Evolutionary conservation across 495 filamentous ascomycete genomes (phyloP).

Genomic region (Penicillium cataractarum): DNA sequence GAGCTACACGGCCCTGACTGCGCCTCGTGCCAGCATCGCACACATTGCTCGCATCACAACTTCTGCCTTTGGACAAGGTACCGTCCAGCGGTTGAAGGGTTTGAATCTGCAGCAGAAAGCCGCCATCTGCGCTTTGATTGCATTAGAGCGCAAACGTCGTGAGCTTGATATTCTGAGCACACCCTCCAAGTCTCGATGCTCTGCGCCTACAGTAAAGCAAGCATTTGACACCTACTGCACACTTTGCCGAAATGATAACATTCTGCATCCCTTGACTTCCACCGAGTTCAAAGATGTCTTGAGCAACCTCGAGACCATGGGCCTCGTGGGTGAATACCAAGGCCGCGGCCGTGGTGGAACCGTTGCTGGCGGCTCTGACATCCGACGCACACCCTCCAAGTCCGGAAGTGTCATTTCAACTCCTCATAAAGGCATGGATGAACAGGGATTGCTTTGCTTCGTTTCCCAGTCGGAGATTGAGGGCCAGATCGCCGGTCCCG

Average conservation of each 20-base stretch:
- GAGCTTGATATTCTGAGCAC: constrained; percentile 49
- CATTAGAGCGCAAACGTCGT: constrained; percentile 67
- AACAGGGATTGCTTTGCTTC: constrained; percentile 73
- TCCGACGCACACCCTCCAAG: constrained; percentile 61
- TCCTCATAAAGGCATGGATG: constrained; percentile 58
- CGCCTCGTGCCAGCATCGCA: constrained; percentile 83
- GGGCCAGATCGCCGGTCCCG: constrained; percentile 68
- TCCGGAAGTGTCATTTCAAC: constrained; percentile 50
- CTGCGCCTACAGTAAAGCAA: constrained; percentile 73
- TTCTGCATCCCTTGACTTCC: constrained; percentile 81
- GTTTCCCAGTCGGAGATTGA: constrained; percentile 79
- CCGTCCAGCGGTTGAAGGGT: constrained; percentile 76
- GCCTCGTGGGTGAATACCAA: constrained; percentile 73
- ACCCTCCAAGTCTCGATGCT: constrained; percentile 56
- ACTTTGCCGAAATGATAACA: constrained; percentile 79
- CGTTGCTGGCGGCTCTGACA: constrained; percentile 47
- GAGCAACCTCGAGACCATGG: constrained; percentile 83
- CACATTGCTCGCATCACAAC: constrained; percentile 91
- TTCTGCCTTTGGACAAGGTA: constrained; percentile 81
- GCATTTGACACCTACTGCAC: constrained; percentile 78
- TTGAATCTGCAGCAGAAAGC: constrained; percentile 97
- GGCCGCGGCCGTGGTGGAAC: constrained; percentile 71
- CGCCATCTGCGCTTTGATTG: constrained; percentile 82
- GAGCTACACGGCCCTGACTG: constrained; percentile 67
- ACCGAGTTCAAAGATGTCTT: constrained; percentile 95